Evolutionary conservation across 345 rosid species (phyloP).

Genomic region (Odontarrhena argentea): DNA sequence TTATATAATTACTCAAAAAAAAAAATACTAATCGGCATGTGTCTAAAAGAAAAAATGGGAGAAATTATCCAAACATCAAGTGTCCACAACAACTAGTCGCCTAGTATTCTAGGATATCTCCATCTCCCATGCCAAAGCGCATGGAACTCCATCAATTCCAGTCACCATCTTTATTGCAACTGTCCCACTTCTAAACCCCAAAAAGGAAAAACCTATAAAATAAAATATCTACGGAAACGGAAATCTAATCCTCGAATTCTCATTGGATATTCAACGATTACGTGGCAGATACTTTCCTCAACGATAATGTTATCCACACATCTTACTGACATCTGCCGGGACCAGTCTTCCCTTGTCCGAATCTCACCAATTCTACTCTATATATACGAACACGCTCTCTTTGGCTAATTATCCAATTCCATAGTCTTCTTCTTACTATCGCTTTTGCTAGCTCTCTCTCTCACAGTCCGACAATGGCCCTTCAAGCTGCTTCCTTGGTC

Average conservation of each 20-base stretch:
- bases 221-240: constrained; percentile 39
- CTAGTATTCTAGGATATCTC: background rate
- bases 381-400: constrained; percentile 31
- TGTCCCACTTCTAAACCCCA: background rate
- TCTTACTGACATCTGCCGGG: constrained; percentile 33
- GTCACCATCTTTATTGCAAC: constrained; percentile 28
- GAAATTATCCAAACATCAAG: constrained; percentile 18
- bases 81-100: constrained; percentile 25
- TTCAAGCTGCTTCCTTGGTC: constrained; percentile 71
- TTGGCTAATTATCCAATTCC: constrained; percentile 19
- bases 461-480: constrained; percentile 55
- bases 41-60: background rate
- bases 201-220: background rate
- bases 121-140: constrained; percentile 26
- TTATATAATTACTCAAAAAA: no score
- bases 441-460: background rate
- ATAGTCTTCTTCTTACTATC: constrained; percentile 10
- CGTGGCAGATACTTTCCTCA: constrained; percentile 52
- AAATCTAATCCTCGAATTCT: constrained; percentile 59
- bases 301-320: constrained; percentile 69
- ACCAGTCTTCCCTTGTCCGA: constrained; percentile 32
- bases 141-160: constrained; percentile 40
- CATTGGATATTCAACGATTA: constrained; percentile 59
- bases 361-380: constrained; percentile 30
- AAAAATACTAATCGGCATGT: no score